phyloP scores from a whole-genome alignment of 257 asterid species.

The Marsdenia floribunda region DNA sequence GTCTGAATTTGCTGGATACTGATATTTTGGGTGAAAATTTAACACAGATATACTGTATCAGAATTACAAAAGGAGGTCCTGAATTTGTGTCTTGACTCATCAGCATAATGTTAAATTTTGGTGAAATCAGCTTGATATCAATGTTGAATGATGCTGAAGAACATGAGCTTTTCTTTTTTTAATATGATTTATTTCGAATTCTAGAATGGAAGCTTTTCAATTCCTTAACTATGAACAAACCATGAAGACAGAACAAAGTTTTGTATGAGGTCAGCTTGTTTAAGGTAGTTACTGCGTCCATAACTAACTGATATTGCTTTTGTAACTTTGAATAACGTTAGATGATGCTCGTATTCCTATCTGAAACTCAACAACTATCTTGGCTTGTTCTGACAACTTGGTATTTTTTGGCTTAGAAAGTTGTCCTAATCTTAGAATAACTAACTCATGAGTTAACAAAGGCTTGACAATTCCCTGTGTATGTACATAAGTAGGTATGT shows the following conservation, averaged over 20 bases:
- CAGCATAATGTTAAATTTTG: too few relatives aligned
- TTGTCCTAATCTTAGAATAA: slow-evolving; percentile 4
- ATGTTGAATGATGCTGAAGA: too few relatives aligned
- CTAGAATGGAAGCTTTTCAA: not conserved
- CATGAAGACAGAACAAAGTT: not conserved
- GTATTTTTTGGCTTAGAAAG: not conserved
- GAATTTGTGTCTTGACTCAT: too few relatives aligned
- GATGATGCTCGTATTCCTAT: slow-evolving; percentile 5
- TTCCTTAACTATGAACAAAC: not conserved
- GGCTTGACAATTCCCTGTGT: not conserved
- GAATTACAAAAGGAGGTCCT: too few relatives aligned
- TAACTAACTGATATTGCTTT: slow-evolving; percentile 16
- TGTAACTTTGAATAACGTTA: not conserved
- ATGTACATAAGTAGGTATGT: too few relatives aligned
- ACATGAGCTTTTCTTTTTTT: too few relatives aligned
- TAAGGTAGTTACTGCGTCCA: slow-evolving; percentile 15
- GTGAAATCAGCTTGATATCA: too few relatives aligned
- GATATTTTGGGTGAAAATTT: not conserved
- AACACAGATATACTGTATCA: too few relatives aligned
- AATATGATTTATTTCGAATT: too few relatives aligned
- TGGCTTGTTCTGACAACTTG: slow-evolving; percentile 17
- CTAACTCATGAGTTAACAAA: not conserved
- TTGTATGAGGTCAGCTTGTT: not conserved
- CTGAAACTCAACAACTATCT: slow-evolving; percentile 2
- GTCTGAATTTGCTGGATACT: not conserved